A percentile compares a stretch with the other conserved stretches of the same genome.
Evolutionary conservation across 805 yeast species (phyloP).

Genomic region (Millerozyma acaciae): DNA sequence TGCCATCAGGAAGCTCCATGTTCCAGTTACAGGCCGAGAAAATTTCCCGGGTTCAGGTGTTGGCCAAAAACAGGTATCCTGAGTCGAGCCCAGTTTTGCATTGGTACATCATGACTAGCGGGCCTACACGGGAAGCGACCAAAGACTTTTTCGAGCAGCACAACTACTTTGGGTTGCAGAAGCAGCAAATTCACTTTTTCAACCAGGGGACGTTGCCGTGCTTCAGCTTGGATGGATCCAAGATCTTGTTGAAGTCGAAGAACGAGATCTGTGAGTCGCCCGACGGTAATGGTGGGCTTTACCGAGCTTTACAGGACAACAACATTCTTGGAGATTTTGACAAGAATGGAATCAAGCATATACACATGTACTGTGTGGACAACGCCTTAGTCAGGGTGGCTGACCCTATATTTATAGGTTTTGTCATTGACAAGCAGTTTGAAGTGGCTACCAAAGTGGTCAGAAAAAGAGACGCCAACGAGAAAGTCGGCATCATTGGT

Average conservation of each 20-base stretch:
- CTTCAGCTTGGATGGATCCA: conserved; percentile 62
- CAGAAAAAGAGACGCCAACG: conserved; percentile 82
- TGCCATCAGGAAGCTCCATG: conserved; percentile 79
- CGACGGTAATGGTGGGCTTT: conserved; percentile 97
- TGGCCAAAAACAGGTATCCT: conserved; percentile 39
- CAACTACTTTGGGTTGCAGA: conserved; percentile 65
- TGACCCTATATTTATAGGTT: conserved; percentile 88
- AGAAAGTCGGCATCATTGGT: conserved; percentile 90
- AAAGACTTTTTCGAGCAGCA: conserved; percentile 62
- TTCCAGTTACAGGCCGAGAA: conserved; percentile 94
- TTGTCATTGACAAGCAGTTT: conserved; percentile 62
- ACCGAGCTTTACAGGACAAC: conserved; percentile 70
- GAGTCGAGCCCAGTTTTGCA: conserved; percentile 42
- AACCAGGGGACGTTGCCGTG: conserved; percentile 97
- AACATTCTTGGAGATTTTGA: conserved; percentile 66
- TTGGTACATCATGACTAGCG: conserved; percentile 95
- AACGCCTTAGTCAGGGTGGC: conserved; percentile 89
- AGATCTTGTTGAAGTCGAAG: conserved; percentile 60
- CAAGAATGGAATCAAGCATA: conserved; percentile 70
- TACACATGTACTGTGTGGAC: conserved; percentile 97
- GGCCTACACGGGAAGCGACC: conserved; percentile 75
- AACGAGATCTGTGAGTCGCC: conserved; percentile 75
- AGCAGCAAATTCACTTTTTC: conserved; percentile 67
- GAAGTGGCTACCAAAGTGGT: conserved; percentile 92
- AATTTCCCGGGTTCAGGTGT: conserved; percentile 55